phyloP scores from a whole-genome alignment of 2,329 filamentous ascomycete species.

The Alternaria sp. region DNA sequence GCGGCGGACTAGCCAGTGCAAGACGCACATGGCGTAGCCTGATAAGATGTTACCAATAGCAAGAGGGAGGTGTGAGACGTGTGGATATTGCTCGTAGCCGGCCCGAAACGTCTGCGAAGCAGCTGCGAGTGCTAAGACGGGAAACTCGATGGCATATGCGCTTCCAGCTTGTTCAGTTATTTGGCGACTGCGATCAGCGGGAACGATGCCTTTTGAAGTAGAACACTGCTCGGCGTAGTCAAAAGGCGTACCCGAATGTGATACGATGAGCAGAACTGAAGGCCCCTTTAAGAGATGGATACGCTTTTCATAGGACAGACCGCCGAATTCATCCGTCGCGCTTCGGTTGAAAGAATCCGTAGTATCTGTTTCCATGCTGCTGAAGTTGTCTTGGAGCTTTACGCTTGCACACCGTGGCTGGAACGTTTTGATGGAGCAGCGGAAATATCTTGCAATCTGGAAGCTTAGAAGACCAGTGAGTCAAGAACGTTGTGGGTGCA shows the following conservation, averaged over 20 bases:
- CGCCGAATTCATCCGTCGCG: neutral
- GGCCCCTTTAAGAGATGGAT: slow-evolving; percentile 7
- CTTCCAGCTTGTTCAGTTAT: slow-evolving; percentile 13
- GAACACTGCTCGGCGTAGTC: slow-evolving; percentile 12
- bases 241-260: slow-evolving; percentile 5
- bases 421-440: neutral
- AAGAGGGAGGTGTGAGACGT: neutral
- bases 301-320: neutral
- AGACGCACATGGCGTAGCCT: slow-evolving; percentile 16
- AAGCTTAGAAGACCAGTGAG: neutral
- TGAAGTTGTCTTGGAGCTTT: neutral
- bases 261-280: slow-evolving; percentile 3
- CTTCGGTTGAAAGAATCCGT: neutral
- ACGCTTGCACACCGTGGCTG: neutral
- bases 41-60: slow-evolving; percentile 13
- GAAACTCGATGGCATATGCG: slow-evolving; percentile 15
- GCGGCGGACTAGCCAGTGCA: slow-evolving; percentile 15
- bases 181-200: slow-evolving; percentile 12
- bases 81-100: neutral
- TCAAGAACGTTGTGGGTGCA: neutral
- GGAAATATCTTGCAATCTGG: neutral
- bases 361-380: slow-evolving; percentile 4
- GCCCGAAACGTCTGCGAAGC: slow-evolving; percentile 9
- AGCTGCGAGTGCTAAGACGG: slow-evolving; percentile 7
- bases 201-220: slow-evolving; percentile 10